Percentiles rank a stretch among this genome's conserved stretches.
Evolutionary conservation across 257 asterid genomes (phyloP).

Genomic region (Henckelia pumila): DNA sequence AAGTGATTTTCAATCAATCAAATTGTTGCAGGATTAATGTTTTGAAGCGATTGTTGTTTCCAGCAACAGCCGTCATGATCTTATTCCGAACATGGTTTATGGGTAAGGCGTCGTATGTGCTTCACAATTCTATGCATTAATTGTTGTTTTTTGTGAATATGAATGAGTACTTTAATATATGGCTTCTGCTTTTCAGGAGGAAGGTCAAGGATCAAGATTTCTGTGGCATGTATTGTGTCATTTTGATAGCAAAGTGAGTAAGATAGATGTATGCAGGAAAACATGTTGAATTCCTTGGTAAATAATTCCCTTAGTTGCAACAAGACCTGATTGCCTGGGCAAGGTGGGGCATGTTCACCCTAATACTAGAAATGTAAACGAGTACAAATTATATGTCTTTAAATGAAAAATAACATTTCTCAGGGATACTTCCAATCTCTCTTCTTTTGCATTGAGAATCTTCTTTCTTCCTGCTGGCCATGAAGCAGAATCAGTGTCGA

Average conservation of each 20-base stretch:
- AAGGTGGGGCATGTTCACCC: slow-evolving; percentile 39
- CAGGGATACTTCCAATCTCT: slow-evolving; percentile 36
- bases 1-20: too few relatives aligned
- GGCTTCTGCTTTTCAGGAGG: slow-evolving; percentile 42
- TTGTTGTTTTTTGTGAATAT: background rate
- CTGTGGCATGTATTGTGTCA: too few relatives aligned
- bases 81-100: slow-evolving; percentile 74
- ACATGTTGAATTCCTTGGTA: too few relatives aligned
- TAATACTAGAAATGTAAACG: too few relatives aligned
- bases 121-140: slow-evolving; percentile 6
- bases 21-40: slow-evolving; percentile 53
- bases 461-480: slow-evolving; percentile 53
- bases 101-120: slow-evolving; percentile 52
- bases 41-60: slow-evolving; percentile 82
- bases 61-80: slow-evolving; percentile 59
- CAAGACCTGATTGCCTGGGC: slow-evolving; percentile 61
- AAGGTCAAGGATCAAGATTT: slow-evolving; percentile 54
- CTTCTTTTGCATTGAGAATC: slow-evolving; percentile 40
- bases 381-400: too few relatives aligned
- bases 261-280: too few relatives aligned
- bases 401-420: too few relatives aligned
- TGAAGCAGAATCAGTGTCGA: slow-evolving; percentile 55
- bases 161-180: background rate
- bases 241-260: too few relatives aligned
- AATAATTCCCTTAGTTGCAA: too few relatives aligned